These are phyloP conservation scores for Diaporthe citrichinensis DNA, from an alignment of 2,329 filamentous ascomycete genomes.

Conservation along the genomic window DNA sequence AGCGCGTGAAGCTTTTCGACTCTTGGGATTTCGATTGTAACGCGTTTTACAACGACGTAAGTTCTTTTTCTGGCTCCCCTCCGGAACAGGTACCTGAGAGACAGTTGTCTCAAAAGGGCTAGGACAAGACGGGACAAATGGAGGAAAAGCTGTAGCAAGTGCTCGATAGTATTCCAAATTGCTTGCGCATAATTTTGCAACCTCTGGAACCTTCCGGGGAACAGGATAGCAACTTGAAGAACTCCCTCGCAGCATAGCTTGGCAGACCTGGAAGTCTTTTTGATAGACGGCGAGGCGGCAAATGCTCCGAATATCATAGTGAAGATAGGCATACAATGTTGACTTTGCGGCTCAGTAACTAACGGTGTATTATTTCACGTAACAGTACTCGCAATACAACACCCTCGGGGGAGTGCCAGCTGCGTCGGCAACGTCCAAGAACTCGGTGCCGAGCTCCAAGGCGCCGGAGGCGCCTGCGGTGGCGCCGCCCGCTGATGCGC, in stretches of 20 bases:
- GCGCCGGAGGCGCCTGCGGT: slow-evolving; percentile 36
- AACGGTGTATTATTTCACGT: neutral
- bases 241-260: neutral
- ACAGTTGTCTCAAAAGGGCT: slow-evolving; percentile 49
- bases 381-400: slow-evolving; percentile 64
- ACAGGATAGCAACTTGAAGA: neutral
- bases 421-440: slow-evolving; percentile 33
- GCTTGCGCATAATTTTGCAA: neutral
- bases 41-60: slow-evolving; percentile 88
- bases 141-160: slow-evolving; percentile 26
- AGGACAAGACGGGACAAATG: neutral
- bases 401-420: slow-evolving; percentile 39
- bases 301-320: neutral
- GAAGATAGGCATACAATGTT: slow-evolving; percentile 13
- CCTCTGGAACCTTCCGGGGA: slow-evolving; percentile 37
- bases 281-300: slow-evolving; percentile 39
- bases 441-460: slow-evolving; percentile 42
- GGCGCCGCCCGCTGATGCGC: neutral
- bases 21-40: slow-evolving; percentile 99
- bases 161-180: slow-evolving; percentile 20
- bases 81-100: slow-evolving; percentile 54
- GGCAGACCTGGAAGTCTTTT: slow-evolving; percentile 10
- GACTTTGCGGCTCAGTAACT: slow-evolving; percentile 25
- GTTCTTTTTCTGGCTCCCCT: slow-evolving; percentile 57
- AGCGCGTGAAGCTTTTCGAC: slow-evolving; percentile 85